Conservation (phyloP, 192 early-diverging fungal species). For the Coemansia aciculifera region DNA sequence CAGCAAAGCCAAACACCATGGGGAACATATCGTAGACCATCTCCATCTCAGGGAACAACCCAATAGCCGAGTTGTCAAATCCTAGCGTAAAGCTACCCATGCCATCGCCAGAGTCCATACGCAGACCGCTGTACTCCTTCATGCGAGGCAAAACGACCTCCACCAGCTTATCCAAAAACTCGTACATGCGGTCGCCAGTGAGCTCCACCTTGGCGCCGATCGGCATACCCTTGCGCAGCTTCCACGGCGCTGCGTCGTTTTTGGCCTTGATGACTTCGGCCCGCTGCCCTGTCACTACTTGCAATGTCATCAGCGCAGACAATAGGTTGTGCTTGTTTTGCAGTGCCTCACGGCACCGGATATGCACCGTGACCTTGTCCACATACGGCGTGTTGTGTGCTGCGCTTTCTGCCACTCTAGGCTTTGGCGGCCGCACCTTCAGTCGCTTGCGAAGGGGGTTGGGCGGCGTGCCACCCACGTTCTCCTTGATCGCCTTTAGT, state of each 20-base stretch:
- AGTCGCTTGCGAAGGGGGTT: conserved; percentile 53
- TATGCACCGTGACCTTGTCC: conserved; percentile 75
- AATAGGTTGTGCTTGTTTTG: conserved; percentile 87
- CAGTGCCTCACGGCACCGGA: conserved; percentile 84
- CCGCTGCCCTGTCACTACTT: conserved; percentile 79
- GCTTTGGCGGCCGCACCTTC: conserved; percentile 50
- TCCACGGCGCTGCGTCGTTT: conserved; percentile 76
- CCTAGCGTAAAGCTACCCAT: conserved; percentile 83
- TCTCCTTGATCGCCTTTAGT: conserved; percentile 28
- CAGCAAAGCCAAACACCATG: conserved; percentile 80
- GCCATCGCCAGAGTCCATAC: conserved; percentile 71
- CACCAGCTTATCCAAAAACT: conserved; percentile 91
- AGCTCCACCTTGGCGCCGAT: conserved; percentile 81
- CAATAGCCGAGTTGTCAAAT: conserved; percentile 79
- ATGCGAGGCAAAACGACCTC: conserved; percentile 94
- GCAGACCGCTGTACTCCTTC: conserved; percentile 86
- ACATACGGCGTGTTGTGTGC: conserved; percentile 68
- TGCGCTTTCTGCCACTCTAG: conserved; percentile 61
- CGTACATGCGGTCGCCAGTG: conserved; percentile 83
- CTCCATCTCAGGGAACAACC: conserved; percentile 97
- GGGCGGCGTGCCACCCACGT: conserved; percentile 44
- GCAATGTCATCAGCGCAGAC: conserved; percentile 87
- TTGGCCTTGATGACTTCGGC: conserved; percentile 81
- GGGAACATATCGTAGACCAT: conserved; percentile 93
- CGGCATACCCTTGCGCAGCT: conserved; percentile 91